Percentiles rank a stretch among this genome's conserved stretches.
Evolutionary conservation across 805 yeast genomes (phyloP).

Genomic region (Zygotorulaspora danielsina): DNA sequence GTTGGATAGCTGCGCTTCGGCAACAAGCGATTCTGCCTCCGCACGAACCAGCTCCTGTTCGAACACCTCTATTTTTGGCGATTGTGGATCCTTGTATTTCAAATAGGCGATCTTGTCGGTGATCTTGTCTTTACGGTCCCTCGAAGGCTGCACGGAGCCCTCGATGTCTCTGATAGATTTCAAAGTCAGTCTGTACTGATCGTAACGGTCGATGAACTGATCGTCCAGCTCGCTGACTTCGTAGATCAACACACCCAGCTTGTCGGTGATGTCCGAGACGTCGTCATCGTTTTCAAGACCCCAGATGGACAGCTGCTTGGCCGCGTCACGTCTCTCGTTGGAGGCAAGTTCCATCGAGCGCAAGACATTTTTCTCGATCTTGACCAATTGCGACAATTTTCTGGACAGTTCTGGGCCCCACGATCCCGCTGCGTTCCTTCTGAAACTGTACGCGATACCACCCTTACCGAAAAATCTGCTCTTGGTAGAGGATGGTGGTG

Average conservation of each 20-base stretch:
- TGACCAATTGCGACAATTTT: constrained; percentile 67
- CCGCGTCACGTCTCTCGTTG: constrained; percentile 74
- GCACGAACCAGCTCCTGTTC: constrained; percentile 90
- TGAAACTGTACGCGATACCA: constrained; percentile 49
- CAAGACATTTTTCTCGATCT: constrained; percentile 78
- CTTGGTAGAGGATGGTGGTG: constrained; percentile 81
- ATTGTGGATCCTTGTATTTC: constrained; percentile 81
- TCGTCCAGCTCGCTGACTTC: constrained; percentile 86
- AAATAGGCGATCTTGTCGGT: constrained; percentile 80
- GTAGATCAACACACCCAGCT: constrained; percentile 74
- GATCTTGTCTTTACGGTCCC: constrained; percentile 81
- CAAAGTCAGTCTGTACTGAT: constrained; percentile 78
- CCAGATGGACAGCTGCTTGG: constrained; percentile 79
- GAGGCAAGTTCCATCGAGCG: constrained; percentile 74
- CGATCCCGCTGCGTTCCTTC: constrained; percentile 71
- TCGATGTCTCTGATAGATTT: constrained; percentile 81
- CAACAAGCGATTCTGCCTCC: constrained; percentile 86
- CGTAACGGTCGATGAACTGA: constrained; percentile 80
- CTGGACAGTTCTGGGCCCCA: constrained; percentile 78
- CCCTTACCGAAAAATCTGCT: constrained; percentile 88
- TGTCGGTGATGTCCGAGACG: constrained; percentile 81
- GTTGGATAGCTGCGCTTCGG: constrained; percentile 86
- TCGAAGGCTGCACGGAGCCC: constrained; percentile 80
- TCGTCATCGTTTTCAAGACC: constrained; percentile 86
- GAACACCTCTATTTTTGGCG: constrained; percentile 70